These are phyloP conservation scores for Annulohypoxylon stygium DNA, from an alignment of 495 filamentous ascomycete species.

Conservation along the genomic window DNA sequence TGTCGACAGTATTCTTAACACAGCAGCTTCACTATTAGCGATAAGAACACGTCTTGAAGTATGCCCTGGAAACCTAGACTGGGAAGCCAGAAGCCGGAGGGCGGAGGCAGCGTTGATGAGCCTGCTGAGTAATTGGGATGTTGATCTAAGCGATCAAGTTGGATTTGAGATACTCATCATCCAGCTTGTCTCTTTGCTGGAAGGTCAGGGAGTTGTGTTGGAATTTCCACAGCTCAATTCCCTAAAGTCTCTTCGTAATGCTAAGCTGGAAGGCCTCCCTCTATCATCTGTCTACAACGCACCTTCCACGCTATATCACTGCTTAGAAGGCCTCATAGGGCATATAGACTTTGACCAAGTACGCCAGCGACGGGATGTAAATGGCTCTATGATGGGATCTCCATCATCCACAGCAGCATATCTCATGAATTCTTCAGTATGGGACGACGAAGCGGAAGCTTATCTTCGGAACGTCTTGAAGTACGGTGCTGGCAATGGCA, in stretches of 20 bases:
- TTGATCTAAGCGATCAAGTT: constrained; percentile 23
- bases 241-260: constrained; percentile 7
- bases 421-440: constrained; percentile 34
- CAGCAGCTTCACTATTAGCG: neutral
- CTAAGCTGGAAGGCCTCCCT: constrained; percentile 24
- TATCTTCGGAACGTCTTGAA: constrained; percentile 5
- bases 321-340: constrained; percentile 62
- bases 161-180: constrained; percentile 30
- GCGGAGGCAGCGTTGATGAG: constrained; percentile 19
- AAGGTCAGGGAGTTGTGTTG: constrained; percentile 9
- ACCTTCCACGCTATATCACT: constrained; percentile 56
- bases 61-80: neutral
- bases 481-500: neutral
- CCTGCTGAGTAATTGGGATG: constrained; percentile 11
- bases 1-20: neutral
- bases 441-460: constrained; percentile 34
- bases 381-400: constrained; percentile 63
- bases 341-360: constrained; percentile 57
- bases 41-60: neutral
- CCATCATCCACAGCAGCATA: constrained; percentile 65
- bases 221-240: neutral
- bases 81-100: constrained; percentile 5
- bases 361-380: constrained; percentile 53
- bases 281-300: constrained; percentile 45
- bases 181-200: constrained; percentile 10